Conservation (phyloP, 2,329 filamentous ascomycete genomes). For the Boeremia lycopersici region DNA sequence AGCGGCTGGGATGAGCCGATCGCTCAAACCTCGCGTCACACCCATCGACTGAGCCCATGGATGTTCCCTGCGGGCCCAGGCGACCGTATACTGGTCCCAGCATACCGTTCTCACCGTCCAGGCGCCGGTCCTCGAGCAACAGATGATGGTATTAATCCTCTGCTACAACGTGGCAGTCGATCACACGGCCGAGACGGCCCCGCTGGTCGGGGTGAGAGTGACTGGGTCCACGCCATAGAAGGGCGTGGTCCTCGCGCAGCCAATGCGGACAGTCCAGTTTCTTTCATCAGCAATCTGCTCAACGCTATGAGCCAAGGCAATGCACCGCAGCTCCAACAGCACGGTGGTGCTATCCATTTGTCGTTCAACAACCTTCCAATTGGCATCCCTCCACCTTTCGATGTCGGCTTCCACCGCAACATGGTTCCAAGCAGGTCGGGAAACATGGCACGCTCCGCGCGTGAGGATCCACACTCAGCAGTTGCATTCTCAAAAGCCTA, state of each 20-base stretch:
- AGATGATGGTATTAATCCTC: conserved; percentile 85
- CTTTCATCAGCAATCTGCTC: conserved; percentile 64
- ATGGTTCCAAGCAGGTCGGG: conserved; percentile 39
- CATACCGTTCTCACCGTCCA: conserved; percentile 61
- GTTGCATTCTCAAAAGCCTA: conserved; percentile 74
- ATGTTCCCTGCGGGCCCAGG: conserved; percentile 64
- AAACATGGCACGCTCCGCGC: conserved; percentile 47
- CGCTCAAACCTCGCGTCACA: conserved; percentile 55
- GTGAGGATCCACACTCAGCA: conserved; percentile 70
- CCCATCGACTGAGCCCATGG: conserved; percentile 61
- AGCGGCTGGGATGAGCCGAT: conserved; percentile 57
- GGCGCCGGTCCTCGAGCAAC: conserved; percentile 61
- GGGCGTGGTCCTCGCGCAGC: conserved; percentile 53
- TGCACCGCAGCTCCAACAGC: conserved; percentile 38
- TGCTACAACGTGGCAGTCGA: conserved; percentile 70
- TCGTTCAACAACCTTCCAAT: conserved; percentile 54
- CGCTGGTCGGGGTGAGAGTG: conserved; percentile 52
- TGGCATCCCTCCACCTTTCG: conserved; percentile 42
- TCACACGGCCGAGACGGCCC: conserved; percentile 32
- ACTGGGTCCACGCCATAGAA: conserved; percentile 61
- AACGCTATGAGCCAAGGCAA: conserved; percentile 58
- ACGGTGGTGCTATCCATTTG: conserved; percentile 58
- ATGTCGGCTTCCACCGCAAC: conserved; percentile 39
- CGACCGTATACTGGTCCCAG: conserved; percentile 45
- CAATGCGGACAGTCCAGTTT: conserved; percentile 57